phyloP scores from a whole-genome alignment of 495 filamentous ascomycete species.

The Xylaria intraflava region DNA sequence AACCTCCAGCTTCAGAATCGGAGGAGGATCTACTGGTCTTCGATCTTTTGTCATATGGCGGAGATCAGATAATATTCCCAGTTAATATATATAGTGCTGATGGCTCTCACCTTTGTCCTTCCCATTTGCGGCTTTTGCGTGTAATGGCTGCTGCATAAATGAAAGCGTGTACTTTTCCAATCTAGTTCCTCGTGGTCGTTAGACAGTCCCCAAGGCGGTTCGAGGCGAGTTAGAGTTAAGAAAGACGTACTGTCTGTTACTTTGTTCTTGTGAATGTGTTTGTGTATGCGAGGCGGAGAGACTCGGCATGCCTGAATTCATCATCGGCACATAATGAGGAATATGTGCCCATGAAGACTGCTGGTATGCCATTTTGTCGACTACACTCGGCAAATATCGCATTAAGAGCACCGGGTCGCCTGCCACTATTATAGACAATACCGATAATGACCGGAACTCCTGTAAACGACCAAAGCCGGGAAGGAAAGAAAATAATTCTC shows the following conservation, averaged over 20 bases:
- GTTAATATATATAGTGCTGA: not conserved
- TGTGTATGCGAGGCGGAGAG: conserved; percentile 20
- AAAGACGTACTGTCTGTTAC: conserved; percentile 16
- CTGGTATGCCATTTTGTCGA: conserved; percentile 23
- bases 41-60: conserved; percentile 51
- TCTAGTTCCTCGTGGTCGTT: not conserved
- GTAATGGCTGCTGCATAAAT: conserved; percentile 26
- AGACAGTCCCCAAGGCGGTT: conserved; percentile 10
- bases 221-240: not conserved
- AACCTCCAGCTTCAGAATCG: conserved; percentile 79
- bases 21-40: conserved; percentile 92
- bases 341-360: conserved; percentile 22
- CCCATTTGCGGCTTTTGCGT: conserved; percentile 29
- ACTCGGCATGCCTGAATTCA: conserved; percentile 25
- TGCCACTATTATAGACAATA: not conserved
- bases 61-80: not conserved
- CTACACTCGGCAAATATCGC: conserved; percentile 10
- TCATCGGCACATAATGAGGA: conserved; percentile 26
- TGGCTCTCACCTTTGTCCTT: conserved; percentile 25
- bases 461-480: not conserved
- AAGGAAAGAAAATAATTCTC: not conserved
- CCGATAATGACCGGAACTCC: not conserved
- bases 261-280: conserved; percentile 13
- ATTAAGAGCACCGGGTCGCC: not conserved
- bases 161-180: conserved; percentile 23